These are phyloP conservation scores for Barnettozyma populi DNA, from an alignment of 805 yeast genomes.

Conservation along the genomic window DNA sequence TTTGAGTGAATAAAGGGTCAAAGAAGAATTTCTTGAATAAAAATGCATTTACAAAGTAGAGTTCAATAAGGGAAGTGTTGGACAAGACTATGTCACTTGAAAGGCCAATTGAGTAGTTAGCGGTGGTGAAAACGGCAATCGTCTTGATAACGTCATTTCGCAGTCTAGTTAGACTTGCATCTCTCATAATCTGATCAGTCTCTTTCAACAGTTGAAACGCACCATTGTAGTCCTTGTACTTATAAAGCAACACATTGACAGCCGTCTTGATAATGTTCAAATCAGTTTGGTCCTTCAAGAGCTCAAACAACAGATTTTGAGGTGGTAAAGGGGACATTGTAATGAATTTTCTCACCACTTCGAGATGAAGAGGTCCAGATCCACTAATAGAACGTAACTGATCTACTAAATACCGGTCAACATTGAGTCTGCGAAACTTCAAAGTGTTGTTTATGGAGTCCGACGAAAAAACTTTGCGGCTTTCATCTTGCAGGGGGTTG, in stretches of 20 bases:
- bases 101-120: conserved; percentile 1
- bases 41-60: conserved; percentile 1
- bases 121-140: neutral
- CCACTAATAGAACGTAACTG: neutral
- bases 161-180: neutral
- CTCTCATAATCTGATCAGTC: neutral
- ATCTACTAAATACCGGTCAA: conserved; percentile 38
- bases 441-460: conserved; percentile 2
- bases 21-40: conserved; percentile 1
- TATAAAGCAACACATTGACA: conserved; percentile 3
- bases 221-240: conserved; percentile 3
- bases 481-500: neutral
- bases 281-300: neutral
- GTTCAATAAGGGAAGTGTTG: conserved; percentile 1
- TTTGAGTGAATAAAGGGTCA: neutral
- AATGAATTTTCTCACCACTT: neutral
- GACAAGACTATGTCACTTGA: neutral
- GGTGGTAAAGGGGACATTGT: conserved; percentile 4
- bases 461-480: neutral
- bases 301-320: neutral
- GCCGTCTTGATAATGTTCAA: neutral
- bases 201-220: conserved; percentile 1
- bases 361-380: neutral
- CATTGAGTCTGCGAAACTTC: conserved; percentile 53
- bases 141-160: neutral